Conservation (phyloP, 257 asterid species). For the Solanum chilense region DNA sequence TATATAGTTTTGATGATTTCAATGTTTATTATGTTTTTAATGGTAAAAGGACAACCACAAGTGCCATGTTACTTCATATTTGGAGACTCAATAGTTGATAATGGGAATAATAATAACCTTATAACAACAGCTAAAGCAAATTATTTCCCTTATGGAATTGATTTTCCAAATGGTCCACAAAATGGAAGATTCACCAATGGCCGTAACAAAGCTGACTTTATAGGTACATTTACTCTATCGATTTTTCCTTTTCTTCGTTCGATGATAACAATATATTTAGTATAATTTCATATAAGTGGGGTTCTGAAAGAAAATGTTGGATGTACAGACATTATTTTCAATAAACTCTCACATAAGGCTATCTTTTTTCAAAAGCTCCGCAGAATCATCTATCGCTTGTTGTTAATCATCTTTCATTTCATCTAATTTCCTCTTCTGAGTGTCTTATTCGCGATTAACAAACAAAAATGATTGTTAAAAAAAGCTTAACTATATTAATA, state of each 20-base stretch:
- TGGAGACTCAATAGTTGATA: constrained; percentile 48
- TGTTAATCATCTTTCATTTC: not conserved
- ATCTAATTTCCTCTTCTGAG: not conserved
- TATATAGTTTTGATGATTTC: not conserved
- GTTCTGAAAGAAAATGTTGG: too few relatives aligned
- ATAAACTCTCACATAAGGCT: too few relatives aligned
- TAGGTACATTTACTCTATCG: constrained; percentile 1
- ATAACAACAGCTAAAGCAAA: constrained; percentile 21
- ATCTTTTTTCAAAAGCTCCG: not conserved
- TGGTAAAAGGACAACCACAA: not conserved
- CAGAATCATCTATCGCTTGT: not conserved
- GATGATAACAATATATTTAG: too few relatives aligned
- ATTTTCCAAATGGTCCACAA: constrained; percentile 28
- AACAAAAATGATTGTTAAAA: not conserved
- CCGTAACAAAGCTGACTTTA: constrained; percentile 21
- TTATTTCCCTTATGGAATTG: constrained; percentile 43
- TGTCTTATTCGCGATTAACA: not conserved
- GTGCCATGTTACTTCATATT: constrained; percentile 57
- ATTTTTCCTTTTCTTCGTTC: too few relatives aligned
- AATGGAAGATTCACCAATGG: constrained; percentile 61
- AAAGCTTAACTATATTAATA: not conserved
- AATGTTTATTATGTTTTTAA: not conserved
- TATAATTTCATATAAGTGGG: too few relatives aligned
- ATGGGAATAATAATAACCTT: constrained; percentile 44
- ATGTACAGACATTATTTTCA: too few relatives aligned